These are phyloP conservation scores for Glarea lozoyensis DNA, from an alignment of 495 filamentous ascomycete species.

Conservation along the genomic window DNA sequence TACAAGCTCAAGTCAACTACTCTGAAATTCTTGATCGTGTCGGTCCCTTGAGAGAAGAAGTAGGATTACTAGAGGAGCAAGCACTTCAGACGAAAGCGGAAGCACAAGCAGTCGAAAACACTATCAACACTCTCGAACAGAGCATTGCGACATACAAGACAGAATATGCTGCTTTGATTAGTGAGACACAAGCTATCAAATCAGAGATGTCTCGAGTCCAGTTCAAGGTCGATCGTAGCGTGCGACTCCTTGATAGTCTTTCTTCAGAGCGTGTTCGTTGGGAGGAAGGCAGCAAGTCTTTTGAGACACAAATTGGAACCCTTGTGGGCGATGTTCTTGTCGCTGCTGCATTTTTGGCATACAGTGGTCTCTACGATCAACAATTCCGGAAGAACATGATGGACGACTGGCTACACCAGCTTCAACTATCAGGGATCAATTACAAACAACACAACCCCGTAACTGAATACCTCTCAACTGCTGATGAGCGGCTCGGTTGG, in stretches of 20 bases:
- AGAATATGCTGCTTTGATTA: conserved; percentile 93
- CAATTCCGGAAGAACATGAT: conserved; percentile 95
- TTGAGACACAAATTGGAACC: conserved; percentile 94
- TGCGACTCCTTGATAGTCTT: conserved; percentile 86
- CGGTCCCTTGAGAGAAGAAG: conserved; percentile 87
- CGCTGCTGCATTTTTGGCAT: conserved; percentile 94
- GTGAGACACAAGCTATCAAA: conserved; percentile 95
- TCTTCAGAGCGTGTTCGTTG: conserved; percentile 87
- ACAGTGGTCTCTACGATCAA: conserved; percentile 95
- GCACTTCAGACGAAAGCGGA: conserved; percentile 90
- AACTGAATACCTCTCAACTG: conserved; percentile 93
- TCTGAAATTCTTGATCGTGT: conserved; percentile 94
- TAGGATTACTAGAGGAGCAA: conserved; percentile 74
- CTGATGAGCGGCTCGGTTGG: conserved; percentile 90
- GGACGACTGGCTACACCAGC: conserved; percentile 92
- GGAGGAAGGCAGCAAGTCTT: conserved; percentile 95
- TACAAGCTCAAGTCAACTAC: conserved; percentile 93
- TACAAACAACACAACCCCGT: conserved; percentile 92
- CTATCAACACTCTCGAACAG: conserved; percentile 69
- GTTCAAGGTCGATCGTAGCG: conserved; percentile 95
- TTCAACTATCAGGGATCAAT: conserved; percentile 78
- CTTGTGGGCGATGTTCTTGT: conserved; percentile 92
- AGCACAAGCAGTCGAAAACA: conserved; percentile 84
- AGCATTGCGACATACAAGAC: conserved; percentile 96
- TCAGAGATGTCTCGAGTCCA: conserved; percentile 91